phyloP scores from a whole-genome alignment of 73 alveolate genomes.

The Tetrahymena thermophila region DNA sequence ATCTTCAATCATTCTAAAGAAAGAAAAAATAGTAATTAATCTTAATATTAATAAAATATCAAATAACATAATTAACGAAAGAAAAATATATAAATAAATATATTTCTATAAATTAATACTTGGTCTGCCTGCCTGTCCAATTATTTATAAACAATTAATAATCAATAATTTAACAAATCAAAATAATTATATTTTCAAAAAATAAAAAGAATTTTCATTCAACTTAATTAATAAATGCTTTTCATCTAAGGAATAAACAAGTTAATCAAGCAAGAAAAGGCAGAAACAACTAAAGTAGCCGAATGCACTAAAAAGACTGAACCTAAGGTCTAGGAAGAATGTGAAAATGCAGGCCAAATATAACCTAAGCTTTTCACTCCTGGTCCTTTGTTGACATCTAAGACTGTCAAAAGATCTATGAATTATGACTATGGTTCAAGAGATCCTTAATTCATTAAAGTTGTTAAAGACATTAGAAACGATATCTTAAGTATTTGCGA shows the following conservation, averaged over 20 bases:
- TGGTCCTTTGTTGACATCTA: conserved; percentile 55
- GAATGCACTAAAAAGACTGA: background rate
- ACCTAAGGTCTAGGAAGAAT: background rate
- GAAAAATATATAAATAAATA: background rate
- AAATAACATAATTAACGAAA: background rate
- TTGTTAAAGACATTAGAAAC: conserved; percentile 42
- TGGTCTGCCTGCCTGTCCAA: background rate
- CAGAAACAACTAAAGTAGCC: background rate
- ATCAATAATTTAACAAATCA: background rate
- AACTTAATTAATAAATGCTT: background rate
- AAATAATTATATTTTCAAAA: background rate
- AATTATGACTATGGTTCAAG: conserved; percentile 55
- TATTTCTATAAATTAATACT: background rate
- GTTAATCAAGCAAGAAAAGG: background rate
- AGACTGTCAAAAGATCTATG: conserved; percentile 44
- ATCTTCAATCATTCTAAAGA: too few relatives aligned
- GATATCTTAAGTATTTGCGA: conserved; percentile 30
- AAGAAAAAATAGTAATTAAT: too few relatives aligned
- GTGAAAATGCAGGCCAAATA: background rate
- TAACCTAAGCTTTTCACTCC: conserved; percentile 56
- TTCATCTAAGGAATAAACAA: background rate
- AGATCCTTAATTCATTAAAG: conserved; percentile 43
- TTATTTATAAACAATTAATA: background rate
- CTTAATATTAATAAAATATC: too few relatives aligned
- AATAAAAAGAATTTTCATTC: background rate